Base-by-base conservation (phyloP, 371 early-diverging fungal genomes). In the Apophysomyces sp. region DNA sequence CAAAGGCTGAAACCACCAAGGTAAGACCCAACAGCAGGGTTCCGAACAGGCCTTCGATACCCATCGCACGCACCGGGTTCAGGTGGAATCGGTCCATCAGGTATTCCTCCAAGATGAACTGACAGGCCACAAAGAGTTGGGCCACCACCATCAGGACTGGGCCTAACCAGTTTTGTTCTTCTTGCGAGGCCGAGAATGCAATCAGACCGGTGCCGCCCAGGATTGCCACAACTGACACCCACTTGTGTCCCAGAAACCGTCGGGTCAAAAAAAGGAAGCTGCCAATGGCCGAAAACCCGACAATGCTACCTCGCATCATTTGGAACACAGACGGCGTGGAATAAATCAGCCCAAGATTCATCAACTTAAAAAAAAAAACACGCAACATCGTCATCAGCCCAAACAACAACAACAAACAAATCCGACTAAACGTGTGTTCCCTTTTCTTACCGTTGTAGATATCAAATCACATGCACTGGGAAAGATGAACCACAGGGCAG, bases 61-160 rank as follows among this genome's bases (percentile, higher is more conserved):
- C 76, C 79, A 79, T 79, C 26, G 79, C 79, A n/a, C 66, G 65
- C 8, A 79, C 70, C 12, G 79, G 74, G 57, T 79, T 72, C 9
- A 79, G 62, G 13, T 72, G 72, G 52, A 63, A 72, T 15, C 74
- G 67, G 39, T 79, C 76, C 79, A 79, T 79, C 58, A 79, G 57
- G 44, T 72, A 76, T 51, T 79, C 79, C 57, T 79, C 79, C 44
- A 79, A 54, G 26, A 76, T 74, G 58, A 76, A 79, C 41, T 79
- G 79, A 27, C 66, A 63, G 4, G 76, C 76, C 1, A 76, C 76
- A 62, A 79, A 79, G 2, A 79, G 41, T 52, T 79, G 79, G 3
- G 74, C 72, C 15, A 72, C 66, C 12, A 76, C 52, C 15, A 79
- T 60, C 21, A 62, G 67, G 21, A 69, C 49, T 6, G 76, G 72